These are phyloP conservation scores for Paracoccidioides brasiliensis DNA, from an alignment of 2,329 filamentous ascomycete species.

Conservation along the genomic window DNA sequence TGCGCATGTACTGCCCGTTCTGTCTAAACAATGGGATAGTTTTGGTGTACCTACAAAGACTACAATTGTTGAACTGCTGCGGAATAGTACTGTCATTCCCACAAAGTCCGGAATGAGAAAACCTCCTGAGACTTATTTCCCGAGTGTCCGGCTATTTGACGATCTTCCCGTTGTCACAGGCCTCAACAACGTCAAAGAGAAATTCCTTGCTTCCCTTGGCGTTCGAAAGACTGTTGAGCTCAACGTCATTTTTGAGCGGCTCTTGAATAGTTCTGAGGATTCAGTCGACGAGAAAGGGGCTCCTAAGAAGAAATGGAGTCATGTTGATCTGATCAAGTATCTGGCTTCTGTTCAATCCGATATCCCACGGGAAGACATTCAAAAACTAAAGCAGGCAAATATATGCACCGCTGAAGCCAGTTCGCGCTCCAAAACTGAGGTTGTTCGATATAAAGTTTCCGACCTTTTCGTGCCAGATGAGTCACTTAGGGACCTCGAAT, in stretches of 20 bases:
- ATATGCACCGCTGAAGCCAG: conserved; percentile 67
- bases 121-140: conserved; percentile 79
- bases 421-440: conserved; percentile 41
- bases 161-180: conserved; percentile 73
- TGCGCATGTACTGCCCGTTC: conserved; percentile 57
- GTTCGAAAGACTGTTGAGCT: conserved; percentile 93
- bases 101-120: conserved; percentile 83
- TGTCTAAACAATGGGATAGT: conserved; percentile 88
- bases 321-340: conserved; percentile 90
- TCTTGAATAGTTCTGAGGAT: conserved; percentile 51
- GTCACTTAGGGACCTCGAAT: conserved; percentile 51
- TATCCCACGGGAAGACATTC: conserved; percentile 71
- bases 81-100: conserved; percentile 62
- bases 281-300: conserved; percentile 34
- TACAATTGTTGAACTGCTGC: conserved; percentile 51
- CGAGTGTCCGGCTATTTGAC: conserved; percentile 86
- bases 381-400: conserved; percentile 59
- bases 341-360: conserved; percentile 79
- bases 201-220: conserved; percentile 68
- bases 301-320: conserved; percentile 56
- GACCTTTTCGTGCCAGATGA: conserved; percentile 74
- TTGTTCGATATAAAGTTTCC: conserved; percentile 53
- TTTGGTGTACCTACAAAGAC: conserved; percentile 53
- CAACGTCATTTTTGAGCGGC: conserved; percentile 78
- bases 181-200: conserved; percentile 74